phyloP scores from a whole-genome alignment of 192 early-diverging fungal species.

The Podila horticola region DNA sequence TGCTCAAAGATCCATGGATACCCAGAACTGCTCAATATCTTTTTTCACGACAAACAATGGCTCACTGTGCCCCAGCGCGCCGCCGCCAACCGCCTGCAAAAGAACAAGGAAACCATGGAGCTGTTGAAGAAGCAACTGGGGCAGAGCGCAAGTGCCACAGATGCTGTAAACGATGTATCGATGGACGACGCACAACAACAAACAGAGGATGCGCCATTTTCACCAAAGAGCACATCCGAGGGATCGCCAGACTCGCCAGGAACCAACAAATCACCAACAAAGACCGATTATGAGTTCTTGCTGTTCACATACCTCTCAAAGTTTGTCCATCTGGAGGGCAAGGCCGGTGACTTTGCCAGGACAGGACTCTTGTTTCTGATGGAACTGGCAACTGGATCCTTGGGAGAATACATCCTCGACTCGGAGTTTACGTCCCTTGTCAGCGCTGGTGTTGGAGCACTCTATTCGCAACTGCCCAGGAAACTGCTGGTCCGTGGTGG shows the following conservation, averaged over 20 bases:
- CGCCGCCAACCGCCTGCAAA: slow-evolving; percentile 26
- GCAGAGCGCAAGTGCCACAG: slow-evolving; percentile 12
- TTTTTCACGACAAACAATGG: slow-evolving; percentile 78
- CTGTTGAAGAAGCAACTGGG: slow-evolving; percentile 24
- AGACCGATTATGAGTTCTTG: slow-evolving; percentile 80
- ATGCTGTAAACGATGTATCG: background rate
- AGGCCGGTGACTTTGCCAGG: slow-evolving; percentile 86
- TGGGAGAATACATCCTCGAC: slow-evolving; percentile 84
- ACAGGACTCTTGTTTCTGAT: slow-evolving; percentile 87
- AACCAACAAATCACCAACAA: slow-evolving; percentile 23
- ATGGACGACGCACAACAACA: background rate
- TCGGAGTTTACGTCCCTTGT: slow-evolving; percentile 87
- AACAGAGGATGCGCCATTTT: slow-evolving; percentile 9
- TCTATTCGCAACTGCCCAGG: slow-evolving; percentile 91
- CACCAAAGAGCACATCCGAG: slow-evolving; percentile 23
- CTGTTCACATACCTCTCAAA: slow-evolving; percentile 90
- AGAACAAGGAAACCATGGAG: slow-evolving; percentile 46
- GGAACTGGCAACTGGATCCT: slow-evolving; percentile 78
- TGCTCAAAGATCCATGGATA: slow-evolving; percentile 85
- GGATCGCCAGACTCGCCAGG: slow-evolving; percentile 7
- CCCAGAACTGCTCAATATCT: slow-evolving; percentile 77
- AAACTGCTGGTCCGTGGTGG: slow-evolving; percentile 70
- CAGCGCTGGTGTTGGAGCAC: slow-evolving; percentile 85
- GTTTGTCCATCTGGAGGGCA: slow-evolving; percentile 91
- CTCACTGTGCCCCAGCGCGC: slow-evolving; percentile 63